These are phyloP conservation scores for Datura wrightii DNA, from an alignment of 257 asterid species.

Conservation along the genomic window DNA sequence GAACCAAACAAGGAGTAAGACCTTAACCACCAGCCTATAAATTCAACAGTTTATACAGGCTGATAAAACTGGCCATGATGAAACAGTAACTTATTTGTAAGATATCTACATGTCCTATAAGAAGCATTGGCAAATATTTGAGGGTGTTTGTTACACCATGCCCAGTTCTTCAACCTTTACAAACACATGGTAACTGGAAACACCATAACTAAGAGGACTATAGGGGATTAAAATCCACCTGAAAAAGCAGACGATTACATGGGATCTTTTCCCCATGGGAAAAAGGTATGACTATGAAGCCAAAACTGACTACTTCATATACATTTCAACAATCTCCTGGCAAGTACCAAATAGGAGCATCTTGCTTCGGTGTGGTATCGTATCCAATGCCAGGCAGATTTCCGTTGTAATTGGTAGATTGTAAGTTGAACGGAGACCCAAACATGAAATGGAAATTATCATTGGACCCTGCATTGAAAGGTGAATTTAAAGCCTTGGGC, in stretches of 20 bases:
- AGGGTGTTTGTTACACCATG: constrained; percentile 48
- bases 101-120: constrained; percentile 41
- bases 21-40: constrained; percentile 31
- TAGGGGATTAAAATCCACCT: constrained; percentile 41
- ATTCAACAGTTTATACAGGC: constrained; percentile 45
- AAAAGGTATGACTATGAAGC: constrained; percentile 21
- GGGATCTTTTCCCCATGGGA: neutral
- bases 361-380: constrained; percentile 54
- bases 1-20: neutral
- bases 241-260: constrained; percentile 11
- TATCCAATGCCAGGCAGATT: constrained; percentile 47
- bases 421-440: constrained; percentile 54
- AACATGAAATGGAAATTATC: constrained; percentile 64
- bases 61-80: constrained; percentile 19
- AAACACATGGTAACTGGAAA: constrained; percentile 32
- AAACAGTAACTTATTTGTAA: constrained; percentile 44
- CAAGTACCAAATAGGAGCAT: constrained; percentile 63
- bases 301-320: constrained; percentile 28
- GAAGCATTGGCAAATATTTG: constrained; percentile 43
- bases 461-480: constrained; percentile 47
- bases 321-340: constrained; percentile 27
- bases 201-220: constrained; percentile 36
- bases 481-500: constrained; percentile 46
- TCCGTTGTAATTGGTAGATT: constrained; percentile 50
- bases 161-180: constrained; percentile 38